Evolutionary conservation across 2,329 filamentous ascomycete species (phyloP), one percentile per base, ranked within the genome.

Genomic region (Botrytis galanthina): DNA sequence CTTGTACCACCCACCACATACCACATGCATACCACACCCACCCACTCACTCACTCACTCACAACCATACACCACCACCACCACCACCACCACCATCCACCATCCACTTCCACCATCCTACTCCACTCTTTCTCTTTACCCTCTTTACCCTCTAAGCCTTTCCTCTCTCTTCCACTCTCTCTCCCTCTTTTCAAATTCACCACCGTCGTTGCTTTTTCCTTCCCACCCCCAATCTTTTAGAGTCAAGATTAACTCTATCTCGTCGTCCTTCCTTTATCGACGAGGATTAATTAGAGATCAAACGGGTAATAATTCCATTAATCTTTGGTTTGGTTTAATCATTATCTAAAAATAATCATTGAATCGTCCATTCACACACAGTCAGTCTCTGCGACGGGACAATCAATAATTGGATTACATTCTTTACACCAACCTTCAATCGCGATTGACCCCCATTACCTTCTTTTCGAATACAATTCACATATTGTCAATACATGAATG

Each of bases 261-360:
- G 72, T 73, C 72, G 72, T 73, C 72, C 72, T 71, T 73, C 72
- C 59, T 72, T 73, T 73, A 73, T 72, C 72, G 72, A 66, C 61
- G 69, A 62, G 46, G 18, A n/a, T 35, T n/a, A 51, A 44, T 32
- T 9, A 63, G n/a, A 51, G 22, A 29, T 42, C 26, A 42, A 29
- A 18, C 8, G 14, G 3, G 29, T 32, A 4, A 67, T 26, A 37
- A 48, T 35, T 48, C 44, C 12, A 29, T 54, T 8, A 67, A 29
- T 51, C 63, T 14, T 48, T 35, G 44, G 20, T 10, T 42, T 59
- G 39, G 22, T 59, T 29, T 18, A 18, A 29, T 48, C 14, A 16
- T 54, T n/a, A 39, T 20, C 20, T 12, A 37, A 39, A 62, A 59
- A 46, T 26, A 51, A 22, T 48, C 0, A 42, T 37, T 18, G 1